phyloP scores from a whole-genome alignment of 2,329 filamentous ascomycete species.

The Colletotrichum sp. region DNA sequence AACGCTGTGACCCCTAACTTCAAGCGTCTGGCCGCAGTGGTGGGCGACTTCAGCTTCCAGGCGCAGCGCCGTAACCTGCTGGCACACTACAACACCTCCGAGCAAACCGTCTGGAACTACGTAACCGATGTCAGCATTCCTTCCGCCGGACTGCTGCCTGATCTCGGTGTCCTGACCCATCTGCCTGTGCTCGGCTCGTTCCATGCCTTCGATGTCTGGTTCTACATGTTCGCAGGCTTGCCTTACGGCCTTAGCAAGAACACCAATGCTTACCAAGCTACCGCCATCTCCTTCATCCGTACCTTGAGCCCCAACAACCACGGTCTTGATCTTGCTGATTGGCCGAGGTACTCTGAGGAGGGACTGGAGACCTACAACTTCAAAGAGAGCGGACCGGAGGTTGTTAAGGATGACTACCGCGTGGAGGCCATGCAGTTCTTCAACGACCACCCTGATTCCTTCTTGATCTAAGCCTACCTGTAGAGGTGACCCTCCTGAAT shows the following conservation, averaged over 20 bases:
- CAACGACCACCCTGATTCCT: background rate
- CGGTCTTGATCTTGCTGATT: background rate
- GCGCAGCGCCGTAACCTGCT: constrained; percentile 49
- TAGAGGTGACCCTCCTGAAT: background rate
- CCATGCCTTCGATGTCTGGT: background rate
- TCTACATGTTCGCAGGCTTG: constrained; percentile 2
- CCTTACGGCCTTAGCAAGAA: background rate
- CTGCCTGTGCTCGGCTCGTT: background rate
- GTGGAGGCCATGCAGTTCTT: constrained; percentile 6
- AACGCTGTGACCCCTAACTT: constrained; percentile 70
- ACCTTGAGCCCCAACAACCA: constrained; percentile 2
- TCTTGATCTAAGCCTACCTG: background rate
- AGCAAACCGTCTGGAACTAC: background rate
- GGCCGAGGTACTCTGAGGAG: background rate
- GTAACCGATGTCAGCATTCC: background rate
- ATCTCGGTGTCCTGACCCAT: background rate
- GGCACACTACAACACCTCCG: constrained; percentile 6
- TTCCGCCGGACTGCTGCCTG: background rate
- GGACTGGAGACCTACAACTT: background rate
- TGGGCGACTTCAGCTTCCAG: constrained; percentile 65
- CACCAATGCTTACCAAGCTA: background rate
- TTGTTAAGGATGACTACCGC: background rate
- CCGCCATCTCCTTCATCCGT: constrained; percentile 1
- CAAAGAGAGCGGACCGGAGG: background rate
- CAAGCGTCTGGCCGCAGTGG: constrained; percentile 66